Percentiles rank a stretch among this genome's conserved stretches.
phyloP scores from a whole-genome alignment of 345 rosid species.

The Hibiscus syriacus region DNA sequence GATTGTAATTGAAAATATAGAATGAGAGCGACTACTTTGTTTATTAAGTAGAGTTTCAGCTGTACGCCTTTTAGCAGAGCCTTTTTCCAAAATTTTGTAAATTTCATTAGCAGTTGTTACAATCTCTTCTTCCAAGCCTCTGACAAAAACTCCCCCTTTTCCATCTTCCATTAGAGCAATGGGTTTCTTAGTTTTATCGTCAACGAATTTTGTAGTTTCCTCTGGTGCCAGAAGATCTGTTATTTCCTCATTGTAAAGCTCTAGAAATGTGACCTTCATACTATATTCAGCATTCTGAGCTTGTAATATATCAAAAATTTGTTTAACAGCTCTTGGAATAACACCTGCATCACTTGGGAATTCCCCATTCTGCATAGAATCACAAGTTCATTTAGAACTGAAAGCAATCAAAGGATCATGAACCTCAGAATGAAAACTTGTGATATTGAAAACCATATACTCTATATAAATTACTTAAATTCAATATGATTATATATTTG shows the following conservation, averaged over 20 bases:
- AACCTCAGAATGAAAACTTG: too few species aligned
- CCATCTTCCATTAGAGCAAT: constrained; percentile 99
- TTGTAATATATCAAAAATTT: constrained; percentile 84
- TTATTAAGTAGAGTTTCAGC: constrained; percentile 99
- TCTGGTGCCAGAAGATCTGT: constrained; percentile 95
- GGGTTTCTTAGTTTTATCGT: constrained; percentile 90
- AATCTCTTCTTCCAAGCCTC: constrained; percentile 97
- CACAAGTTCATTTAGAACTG: too few species aligned
- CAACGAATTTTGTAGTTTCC: constrained; percentile 67
- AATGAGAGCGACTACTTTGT: constrained; percentile 99
- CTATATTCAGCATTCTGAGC: constrained; percentile 86
- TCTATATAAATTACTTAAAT: too few species aligned
- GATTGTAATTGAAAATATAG: constrained; percentile 91
- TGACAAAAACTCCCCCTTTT: constrained; percentile 93
- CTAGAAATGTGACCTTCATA: constrained; percentile 96
- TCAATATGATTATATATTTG: too few species aligned
- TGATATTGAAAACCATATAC: too few species aligned
- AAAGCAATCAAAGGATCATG: too few species aligned
- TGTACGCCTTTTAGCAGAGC: constrained; percentile 94
- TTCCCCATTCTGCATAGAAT: too few species aligned
- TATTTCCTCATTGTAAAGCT: constrained; percentile 92
- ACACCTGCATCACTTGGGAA: constrained; percentile 98
- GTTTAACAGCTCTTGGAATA: constrained; percentile 91
- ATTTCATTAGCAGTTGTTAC: constrained; percentile 91
- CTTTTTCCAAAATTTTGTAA: constrained; percentile 93